Base-by-base conservation (phyloP, 202 grass and related monocot genomes). In the Zizania palustris region DNA sequence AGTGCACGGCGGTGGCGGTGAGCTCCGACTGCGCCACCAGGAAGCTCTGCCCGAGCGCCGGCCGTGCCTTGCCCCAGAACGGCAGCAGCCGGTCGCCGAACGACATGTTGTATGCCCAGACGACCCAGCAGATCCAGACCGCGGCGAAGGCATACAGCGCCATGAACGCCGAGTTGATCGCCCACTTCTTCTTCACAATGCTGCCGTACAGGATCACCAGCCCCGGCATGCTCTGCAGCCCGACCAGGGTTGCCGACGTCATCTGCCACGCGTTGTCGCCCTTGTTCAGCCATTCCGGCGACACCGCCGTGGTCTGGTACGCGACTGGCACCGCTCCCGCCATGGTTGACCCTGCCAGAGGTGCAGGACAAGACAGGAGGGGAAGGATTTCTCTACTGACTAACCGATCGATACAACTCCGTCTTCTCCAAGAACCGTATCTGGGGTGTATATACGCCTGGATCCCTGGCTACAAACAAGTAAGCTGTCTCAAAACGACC, bases 151-250 rank as follows among this genome's bases (percentile, higher is more conserved):
- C 87, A 18, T 90, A 93, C 40, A 93, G 75, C 28, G 87, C 87
- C 91, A 93, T 93, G 91, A 93, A 93, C 2, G 91, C 91, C 0
- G 91, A 93, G 79, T 93, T 93, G 49, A 93, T 89, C 3, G 91
- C 91, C 91, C 91, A 93, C 55, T 93, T 93, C 76, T 93, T 93
- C 84, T 93, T 93, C 5, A 93, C 91, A 51, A 93, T 83, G 82
- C 91, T 93, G 41, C 91, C 91, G 5, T 93, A 93, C n/a, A 93
- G 77, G 78, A 93, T 93, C 5, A 90, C 91, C 37, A 93, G 63
- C 64, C 91, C 87, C 18, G 87, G 90, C 66, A 93, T 73, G 74
- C 84, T 87, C 87, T 93, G 90, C 16, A 93, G 45, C 37, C 87
- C 87, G 6, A 93, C 85, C 2, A 93, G 59, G 36, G 91, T 93